Conservation (phyloP, 164 flowering plant genomes). For the Tinospora cordifolia region DNA sequence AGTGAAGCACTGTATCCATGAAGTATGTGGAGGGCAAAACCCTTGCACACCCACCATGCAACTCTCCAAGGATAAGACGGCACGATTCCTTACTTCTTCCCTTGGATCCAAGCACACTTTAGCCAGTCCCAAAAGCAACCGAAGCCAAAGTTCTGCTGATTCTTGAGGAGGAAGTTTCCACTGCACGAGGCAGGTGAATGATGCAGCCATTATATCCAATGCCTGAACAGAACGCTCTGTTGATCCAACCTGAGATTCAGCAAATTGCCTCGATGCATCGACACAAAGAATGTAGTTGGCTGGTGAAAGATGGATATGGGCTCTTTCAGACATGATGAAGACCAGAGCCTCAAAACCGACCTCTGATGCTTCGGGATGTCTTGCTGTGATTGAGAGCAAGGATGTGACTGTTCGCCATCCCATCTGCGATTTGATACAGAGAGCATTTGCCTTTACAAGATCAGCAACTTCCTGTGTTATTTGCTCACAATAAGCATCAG, state of each 20-base stretch:
- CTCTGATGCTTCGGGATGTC: conserved; percentile 40
- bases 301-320: conserved; percentile 30
- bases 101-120: conserved; percentile 33
- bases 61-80: conserved; percentile 24
- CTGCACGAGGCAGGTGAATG: conserved; percentile 18
- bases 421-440: conserved; percentile 28
- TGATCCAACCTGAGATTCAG: conserved; percentile 29
- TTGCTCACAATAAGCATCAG: conserved; percentile 41
- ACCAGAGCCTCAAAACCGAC: conserved; percentile 32
- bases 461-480: conserved; percentile 30
- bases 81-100: conserved; percentile 31
- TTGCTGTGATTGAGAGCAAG: conserved; percentile 35
- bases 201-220: conserved; percentile 32
- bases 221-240: conserved; percentile 28
- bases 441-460: conserved; percentile 34
- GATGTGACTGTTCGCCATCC: conserved; percentile 35
- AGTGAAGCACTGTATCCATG: conserved; percentile 33
- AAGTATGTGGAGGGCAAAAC: conserved; percentile 12
- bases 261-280: conserved; percentile 35
- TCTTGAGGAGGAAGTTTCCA: conserved; percentile 28
- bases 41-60: conserved; percentile 24
- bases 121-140: conserved; percentile 26
- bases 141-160: conserved; percentile 30
- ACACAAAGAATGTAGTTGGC: conserved; percentile 29
- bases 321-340: conserved; percentile 29